phyloP scores from a whole-genome alignment of 805 yeast species.

The Myxozyma monticola region DNA sequence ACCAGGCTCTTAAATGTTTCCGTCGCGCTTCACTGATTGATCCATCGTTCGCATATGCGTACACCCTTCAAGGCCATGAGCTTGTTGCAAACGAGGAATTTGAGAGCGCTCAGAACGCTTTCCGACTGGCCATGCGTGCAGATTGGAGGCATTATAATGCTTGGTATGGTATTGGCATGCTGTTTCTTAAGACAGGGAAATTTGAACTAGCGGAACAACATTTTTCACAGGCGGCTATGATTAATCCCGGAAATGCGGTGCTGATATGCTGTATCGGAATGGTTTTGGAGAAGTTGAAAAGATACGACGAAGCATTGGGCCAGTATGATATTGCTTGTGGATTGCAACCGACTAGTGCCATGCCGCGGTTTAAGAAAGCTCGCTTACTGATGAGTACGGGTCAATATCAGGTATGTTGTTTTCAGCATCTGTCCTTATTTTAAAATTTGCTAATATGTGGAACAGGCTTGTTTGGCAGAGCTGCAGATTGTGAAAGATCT shows the following conservation, averaged over 20 bases:
- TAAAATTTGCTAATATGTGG: background rate
- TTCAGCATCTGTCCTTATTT: too few species aligned
- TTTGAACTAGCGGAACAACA: conserved; percentile 80
- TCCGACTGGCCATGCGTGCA: conserved; percentile 70
- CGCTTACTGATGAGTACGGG: conserved; percentile 73
- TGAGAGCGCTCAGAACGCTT: conserved; percentile 82
- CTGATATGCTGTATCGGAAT: conserved; percentile 91
- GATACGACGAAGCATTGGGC: conserved; percentile 67
- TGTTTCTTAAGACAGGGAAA: conserved; percentile 81
- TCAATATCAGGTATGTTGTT: conserved; percentile 44
- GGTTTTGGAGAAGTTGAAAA: conserved; percentile 76
- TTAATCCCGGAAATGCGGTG: conserved; percentile 88
- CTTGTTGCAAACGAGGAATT: conserved; percentile 82
- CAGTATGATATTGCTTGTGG: conserved; percentile 82
- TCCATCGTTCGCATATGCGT: conserved; percentile 77
- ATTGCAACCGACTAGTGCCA: conserved; percentile 79
- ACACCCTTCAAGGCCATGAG: conserved; percentile 93
- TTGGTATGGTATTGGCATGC: conserved; percentile 94
- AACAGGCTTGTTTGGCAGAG: conserved; percentile 64
- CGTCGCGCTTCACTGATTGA: conserved; percentile 71
- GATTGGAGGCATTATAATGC: conserved; percentile 91
- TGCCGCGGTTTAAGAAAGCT: conserved; percentile 86
- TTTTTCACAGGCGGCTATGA: conserved; percentile 80
- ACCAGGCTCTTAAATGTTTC: conserved; percentile 86
- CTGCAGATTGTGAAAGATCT: conserved; percentile 69